phyloP scores from a whole-genome alignment of 306 rosid genomes.

The Astragalus membranaceus region DNA sequence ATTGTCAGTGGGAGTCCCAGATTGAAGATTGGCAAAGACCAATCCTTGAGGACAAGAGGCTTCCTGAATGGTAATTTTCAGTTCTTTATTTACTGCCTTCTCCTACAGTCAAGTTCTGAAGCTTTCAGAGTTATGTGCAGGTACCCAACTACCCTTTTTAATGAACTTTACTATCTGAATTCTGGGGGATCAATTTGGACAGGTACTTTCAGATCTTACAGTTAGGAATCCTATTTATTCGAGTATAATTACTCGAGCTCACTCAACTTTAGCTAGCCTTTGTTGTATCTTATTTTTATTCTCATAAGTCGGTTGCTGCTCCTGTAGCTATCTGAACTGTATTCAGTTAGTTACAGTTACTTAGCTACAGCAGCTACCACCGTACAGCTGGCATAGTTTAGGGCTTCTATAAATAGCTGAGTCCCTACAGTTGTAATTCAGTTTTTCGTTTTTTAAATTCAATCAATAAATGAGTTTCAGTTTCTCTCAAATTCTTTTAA shows the following conservation, averaged over 20 bases:
- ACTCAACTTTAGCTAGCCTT: too few relatives aligned
- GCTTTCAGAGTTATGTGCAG: conserved; percentile 40
- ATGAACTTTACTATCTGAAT: conserved; percentile 86
- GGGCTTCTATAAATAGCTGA: too few relatives aligned
- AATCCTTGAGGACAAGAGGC: conserved; percentile 76
- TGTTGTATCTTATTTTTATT: too few relatives aligned
- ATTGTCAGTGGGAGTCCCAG: conserved; percentile 77
- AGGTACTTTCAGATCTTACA: conserved; percentile 40
- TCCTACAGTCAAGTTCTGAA: conserved; percentile 13
- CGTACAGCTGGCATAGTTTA: too few relatives aligned
- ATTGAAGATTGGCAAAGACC: conserved; percentile 96
- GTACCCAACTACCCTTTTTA: conserved; percentile 85
- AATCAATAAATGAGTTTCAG: too few relatives aligned
- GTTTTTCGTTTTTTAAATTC: background rate
- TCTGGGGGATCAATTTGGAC: conserved; percentile 96
- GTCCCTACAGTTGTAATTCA: too few relatives aligned
- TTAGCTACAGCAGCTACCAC: too few relatives aligned
- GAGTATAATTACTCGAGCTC: too few relatives aligned
- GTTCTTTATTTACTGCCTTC: conserved; percentile 8
- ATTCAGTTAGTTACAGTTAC: too few relatives aligned
- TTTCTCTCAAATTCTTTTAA: too few relatives aligned
- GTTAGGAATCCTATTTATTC: background rate
- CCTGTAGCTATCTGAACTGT: too few relatives aligned
- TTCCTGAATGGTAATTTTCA: conserved; percentile 87
- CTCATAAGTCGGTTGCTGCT: too few relatives aligned